Evolutionary conservation across 192 early-diverging fungal genomes (phyloP), one percentile per base, ranked within the genome.

Genomic region (Coemansia sp.): DNA sequence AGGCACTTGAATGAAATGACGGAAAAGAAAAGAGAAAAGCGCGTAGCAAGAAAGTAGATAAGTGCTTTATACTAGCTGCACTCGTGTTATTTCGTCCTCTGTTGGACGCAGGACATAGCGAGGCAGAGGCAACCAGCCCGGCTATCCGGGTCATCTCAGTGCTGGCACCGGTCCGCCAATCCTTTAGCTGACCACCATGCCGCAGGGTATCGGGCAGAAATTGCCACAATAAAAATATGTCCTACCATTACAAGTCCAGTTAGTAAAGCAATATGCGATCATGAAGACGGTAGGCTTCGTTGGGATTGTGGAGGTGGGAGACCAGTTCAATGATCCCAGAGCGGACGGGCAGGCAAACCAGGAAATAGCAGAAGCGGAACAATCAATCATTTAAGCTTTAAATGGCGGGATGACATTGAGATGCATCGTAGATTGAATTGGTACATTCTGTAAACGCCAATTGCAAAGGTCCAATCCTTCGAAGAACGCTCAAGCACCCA

Each of bases 141-240:
- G 31, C 4, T 31, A 4, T 16, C 40, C 42, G 5, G 50, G 50
- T 16, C 56, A 36, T 34, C 36, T 58, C 56, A 11, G 34, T 9
- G 33, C 56, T 11, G 56, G 18, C 56, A 34, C 56, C 18, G 9
- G 56, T 36, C 56, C 0, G 34, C 34, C 56, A 37, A 21, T 13
- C 34, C 33, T 9, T 18, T 6, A 21, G 20, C 7, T 21, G n/a
- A 58, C 33, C 18, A 14, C 34, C 7, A 11, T 11, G 0, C 35
- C 16, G 2, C 31, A 11, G 16, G 13, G 56, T 35, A 18, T 34
- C 33, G 36, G 3, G 6, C 34, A 36, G 33, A 58, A 58, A 7
- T 58, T 58, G 56, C 20, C 56, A 58, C 16, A 21, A 58, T 58
- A 58, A 58, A 58, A 58, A 58, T 58, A 58, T 18, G 7, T 10